Percentiles rank a stretch among this genome's conserved stretches.
These are phyloP conservation scores for Dichotomopilus funicola DNA, from an alignment of 2,329 filamentous ascomycete genomes.

Conservation along the genomic window DNA sequence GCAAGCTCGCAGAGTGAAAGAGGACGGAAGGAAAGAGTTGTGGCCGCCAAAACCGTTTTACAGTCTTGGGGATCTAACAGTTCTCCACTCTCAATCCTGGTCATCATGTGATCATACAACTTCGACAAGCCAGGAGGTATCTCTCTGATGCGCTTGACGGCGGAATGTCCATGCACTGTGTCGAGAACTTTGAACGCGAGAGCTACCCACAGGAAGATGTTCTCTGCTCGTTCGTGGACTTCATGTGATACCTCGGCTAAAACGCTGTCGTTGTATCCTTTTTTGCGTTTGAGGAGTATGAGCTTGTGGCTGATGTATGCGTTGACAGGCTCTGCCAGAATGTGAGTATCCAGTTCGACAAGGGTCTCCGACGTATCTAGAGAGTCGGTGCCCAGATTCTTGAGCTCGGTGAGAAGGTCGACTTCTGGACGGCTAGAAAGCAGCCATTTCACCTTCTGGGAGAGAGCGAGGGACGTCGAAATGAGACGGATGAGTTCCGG, in stretches of 20 bases:
- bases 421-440: slow-evolving; percentile 18
- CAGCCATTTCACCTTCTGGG: slow-evolving; percentile 17
- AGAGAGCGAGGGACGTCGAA: slow-evolving; percentile 11
- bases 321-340: slow-evolving; percentile 14
- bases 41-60: slow-evolving; percentile 16
- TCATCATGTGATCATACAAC: slow-evolving; percentile 27
- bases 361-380: not conserved
- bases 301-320: slow-evolving; percentile 19
- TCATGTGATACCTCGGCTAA: slow-evolving; percentile 9
- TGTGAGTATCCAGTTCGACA: slow-evolving; percentile 18
- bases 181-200: slow-evolving; percentile 30
- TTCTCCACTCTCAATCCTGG: slow-evolving; percentile 8
- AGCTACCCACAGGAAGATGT: slow-evolving; percentile 35
- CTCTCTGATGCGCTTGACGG: slow-evolving; percentile 14
- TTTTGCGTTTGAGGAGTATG: slow-evolving; percentile 1
- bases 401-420: too few relatives aligned
- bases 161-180: slow-evolving; percentile 17
- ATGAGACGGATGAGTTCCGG: slow-evolving; percentile 10
- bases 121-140: slow-evolving; percentile 22
- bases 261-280: slow-evolving; percentile 11
- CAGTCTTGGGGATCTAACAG: slow-evolving; percentile 15
- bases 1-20: slow-evolving; percentile 20
- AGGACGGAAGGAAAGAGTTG: slow-evolving; percentile 19
- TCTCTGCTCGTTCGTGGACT: slow-evolving; percentile 27
- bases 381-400: too few relatives aligned